phyloP scores from a whole-genome alignment of 179 eudicot species.

The Spinacia oleracea region DNA sequence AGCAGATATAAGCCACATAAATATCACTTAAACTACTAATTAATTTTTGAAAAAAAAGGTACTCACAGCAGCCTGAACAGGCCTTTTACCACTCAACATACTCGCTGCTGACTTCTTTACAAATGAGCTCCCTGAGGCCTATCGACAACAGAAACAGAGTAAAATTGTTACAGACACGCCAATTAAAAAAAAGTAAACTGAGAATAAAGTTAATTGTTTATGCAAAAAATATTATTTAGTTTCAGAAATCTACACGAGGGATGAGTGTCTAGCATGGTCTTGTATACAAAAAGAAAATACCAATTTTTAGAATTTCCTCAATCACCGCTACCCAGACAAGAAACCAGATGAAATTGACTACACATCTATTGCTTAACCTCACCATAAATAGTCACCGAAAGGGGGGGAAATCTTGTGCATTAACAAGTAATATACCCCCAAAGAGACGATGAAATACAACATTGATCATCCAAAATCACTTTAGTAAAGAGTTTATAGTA shows the following conservation, averaged over 20 bases:
- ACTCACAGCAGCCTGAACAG: constrained; percentile 81
- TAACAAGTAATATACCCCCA: too few relatives aligned
- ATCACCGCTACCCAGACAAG: neutral
- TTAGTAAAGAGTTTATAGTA: too few relatives aligned
- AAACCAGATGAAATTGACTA: neutral
- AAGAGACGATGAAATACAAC: too few relatives aligned
- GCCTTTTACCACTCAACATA: constrained; percentile 95
- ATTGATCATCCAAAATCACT: too few relatives aligned
- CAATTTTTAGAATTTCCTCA: neutral
- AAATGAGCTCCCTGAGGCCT: constrained; percentile 65
- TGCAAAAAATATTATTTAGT: neutral
- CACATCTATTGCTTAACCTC: neutral
- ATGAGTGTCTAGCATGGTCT: neutral
- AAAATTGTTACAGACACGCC: neutral
- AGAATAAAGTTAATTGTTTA: neutral
- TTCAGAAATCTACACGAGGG: neutral
- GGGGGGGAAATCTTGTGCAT: too few relatives aligned
- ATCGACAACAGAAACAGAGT: constrained; percentile 16
- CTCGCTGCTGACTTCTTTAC: constrained; percentile 88
- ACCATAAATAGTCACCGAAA: too few relatives aligned
- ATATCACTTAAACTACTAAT: neutral
- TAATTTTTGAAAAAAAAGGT: constrained; percentile 1
- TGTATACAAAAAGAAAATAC: neutral
- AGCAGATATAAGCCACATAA: neutral
- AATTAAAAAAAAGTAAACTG: neutral